Evolutionary conservation across 768 basidiomycete species (phyloP).

Genomic region (Amanita muscaria): DNA sequence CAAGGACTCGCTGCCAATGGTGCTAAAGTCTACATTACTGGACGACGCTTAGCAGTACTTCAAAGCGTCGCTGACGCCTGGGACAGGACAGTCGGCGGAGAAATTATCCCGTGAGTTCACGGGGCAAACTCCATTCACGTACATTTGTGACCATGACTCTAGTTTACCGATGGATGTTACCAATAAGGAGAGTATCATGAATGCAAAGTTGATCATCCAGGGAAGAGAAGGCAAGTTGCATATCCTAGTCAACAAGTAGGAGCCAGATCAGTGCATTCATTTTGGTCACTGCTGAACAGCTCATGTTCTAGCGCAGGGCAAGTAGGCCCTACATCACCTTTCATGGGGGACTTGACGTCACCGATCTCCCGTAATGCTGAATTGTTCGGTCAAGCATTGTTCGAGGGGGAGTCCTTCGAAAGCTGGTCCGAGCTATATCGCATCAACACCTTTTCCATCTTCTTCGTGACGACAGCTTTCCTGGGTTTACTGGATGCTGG

Average conservation of each 20-base stretch:
- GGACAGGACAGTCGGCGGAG: slow-evolving; percentile 38
- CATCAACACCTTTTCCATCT: slow-evolving; percentile 70
- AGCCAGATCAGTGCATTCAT: slow-evolving; percentile 1
- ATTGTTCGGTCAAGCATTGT: slow-evolving; percentile 59
- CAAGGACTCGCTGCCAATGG: slow-evolving; percentile 68
- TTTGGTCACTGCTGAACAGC: not conserved
- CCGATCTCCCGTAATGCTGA: slow-evolving; percentile 57
- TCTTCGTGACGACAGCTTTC: slow-evolving; percentile 71
- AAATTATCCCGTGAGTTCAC: slow-evolving; percentile 51
- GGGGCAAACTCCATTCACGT: slow-evolving; percentile 9
- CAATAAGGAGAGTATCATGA: slow-evolving; percentile 53
- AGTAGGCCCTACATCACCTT: slow-evolving; percentile 50
- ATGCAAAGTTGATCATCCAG: slow-evolving; percentile 43
- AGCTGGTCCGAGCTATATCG: slow-evolving; percentile 54
- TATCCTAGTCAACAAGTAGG: slow-evolving; percentile 77
- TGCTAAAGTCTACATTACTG: slow-evolving; percentile 75
- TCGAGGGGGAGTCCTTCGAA: slow-evolving; percentile 56
- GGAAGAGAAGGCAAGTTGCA: slow-evolving; percentile 63
- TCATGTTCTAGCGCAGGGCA: slow-evolving; percentile 55
- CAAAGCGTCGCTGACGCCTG: slow-evolving; percentile 44
- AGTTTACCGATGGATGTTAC: slow-evolving; percentile 62
- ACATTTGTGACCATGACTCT: slow-evolving; percentile 4
- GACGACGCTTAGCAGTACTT: slow-evolving; percentile 57
- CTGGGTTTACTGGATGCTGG: slow-evolving; percentile 69
- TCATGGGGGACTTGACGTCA: slow-evolving; percentile 46